phyloP scores from a whole-genome alignment of 2,329 filamentous ascomycete genomes.

The Exophiala aquamarina region DNA sequence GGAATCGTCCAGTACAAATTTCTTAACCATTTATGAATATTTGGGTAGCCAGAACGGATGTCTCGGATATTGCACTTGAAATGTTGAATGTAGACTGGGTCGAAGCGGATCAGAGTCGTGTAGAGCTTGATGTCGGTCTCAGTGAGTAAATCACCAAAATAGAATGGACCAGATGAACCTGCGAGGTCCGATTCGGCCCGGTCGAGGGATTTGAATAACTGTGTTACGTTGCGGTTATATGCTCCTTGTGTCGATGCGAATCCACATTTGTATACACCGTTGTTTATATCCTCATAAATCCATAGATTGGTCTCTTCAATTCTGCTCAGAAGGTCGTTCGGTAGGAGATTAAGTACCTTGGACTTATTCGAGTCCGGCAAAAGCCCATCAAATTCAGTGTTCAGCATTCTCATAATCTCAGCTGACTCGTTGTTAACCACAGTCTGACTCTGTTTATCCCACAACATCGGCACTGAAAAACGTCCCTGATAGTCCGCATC shows the following conservation, averaged over 20 bases:
- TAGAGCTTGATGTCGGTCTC: conserved; percentile 76
- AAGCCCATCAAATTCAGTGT: conserved; percentile 70
- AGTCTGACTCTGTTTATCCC: conserved; percentile 70
- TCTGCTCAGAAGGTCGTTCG: conserved; percentile 55
- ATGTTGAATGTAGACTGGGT: conserved; percentile 74
- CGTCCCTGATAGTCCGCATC: conserved; percentile 68
- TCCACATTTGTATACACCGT: conserved; percentile 61
- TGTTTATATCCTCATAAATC: conserved; percentile 66
- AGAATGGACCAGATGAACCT: conserved; percentile 57
- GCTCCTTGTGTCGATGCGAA: conserved; percentile 76
- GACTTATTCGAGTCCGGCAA: conserved; percentile 52
- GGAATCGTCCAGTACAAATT: conserved; percentile 49
- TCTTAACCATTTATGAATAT: conserved; percentile 47
- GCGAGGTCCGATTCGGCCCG: conserved; percentile 67
- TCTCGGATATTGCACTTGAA: conserved; percentile 71
- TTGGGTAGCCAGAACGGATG: conserved; percentile 61
- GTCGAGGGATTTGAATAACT: conserved; percentile 73
- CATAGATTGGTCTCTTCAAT: conserved; percentile 76
- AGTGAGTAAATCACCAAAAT: conserved; percentile 71
- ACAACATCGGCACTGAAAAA: conserved; percentile 80
- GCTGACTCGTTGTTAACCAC: conserved; percentile 88
- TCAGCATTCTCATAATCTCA: conserved; percentile 84
- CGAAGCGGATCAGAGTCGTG: conserved; percentile 67
- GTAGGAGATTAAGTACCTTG: conserved; percentile 58
- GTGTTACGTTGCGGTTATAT: conserved; percentile 69